Conservation (phyloP, 441 rosid species). For the Theobroma grandiflorum region DNA sequence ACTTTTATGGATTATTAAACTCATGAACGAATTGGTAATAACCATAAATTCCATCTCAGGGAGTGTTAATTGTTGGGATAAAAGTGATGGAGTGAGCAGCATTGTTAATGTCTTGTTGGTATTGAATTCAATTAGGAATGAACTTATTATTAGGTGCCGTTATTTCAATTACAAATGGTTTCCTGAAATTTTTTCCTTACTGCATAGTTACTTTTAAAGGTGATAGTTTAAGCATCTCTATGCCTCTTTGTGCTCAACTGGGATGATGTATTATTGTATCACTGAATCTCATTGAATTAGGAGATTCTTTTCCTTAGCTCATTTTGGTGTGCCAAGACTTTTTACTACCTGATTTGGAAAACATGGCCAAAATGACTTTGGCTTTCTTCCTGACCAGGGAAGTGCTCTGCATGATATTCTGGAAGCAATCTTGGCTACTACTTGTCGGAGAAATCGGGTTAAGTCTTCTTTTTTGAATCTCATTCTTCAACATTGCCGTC, state of each 20-base stretch:
- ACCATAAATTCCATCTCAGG: not conserved
- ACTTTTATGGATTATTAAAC: not conserved
- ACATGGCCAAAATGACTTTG: conserved; percentile 4
- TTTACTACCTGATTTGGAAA: not conserved
- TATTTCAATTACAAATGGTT: not conserved
- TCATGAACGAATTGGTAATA: not conserved
- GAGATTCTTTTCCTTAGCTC: not conserved
- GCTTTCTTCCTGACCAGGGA: conserved; percentile 57
- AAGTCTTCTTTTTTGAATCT: conserved; percentile 68
- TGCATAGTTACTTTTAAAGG: conserved; percentile 4
- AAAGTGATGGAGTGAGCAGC: not conserved
- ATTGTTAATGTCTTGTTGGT: not conserved
- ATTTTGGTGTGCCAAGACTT: not conserved
- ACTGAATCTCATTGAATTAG: conserved; percentile 6
- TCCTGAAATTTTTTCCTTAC: not conserved
- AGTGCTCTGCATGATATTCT: conserved; percentile 70
- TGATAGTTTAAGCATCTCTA: not conserved
- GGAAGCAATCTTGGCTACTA: conserved; percentile 52
- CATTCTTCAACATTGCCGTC: conserved; percentile 63
- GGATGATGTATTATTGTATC: not conserved
- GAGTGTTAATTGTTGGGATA: not conserved
- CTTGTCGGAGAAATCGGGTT: conserved; percentile 49
- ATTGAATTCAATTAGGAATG: conserved; percentile 8
- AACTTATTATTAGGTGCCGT: not conserved
- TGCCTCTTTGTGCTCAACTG: not conserved